Base-by-base conservation (phyloP, 2,329 filamentous ascomycete species). In the Ascochyta clinopodiicola region DNA sequence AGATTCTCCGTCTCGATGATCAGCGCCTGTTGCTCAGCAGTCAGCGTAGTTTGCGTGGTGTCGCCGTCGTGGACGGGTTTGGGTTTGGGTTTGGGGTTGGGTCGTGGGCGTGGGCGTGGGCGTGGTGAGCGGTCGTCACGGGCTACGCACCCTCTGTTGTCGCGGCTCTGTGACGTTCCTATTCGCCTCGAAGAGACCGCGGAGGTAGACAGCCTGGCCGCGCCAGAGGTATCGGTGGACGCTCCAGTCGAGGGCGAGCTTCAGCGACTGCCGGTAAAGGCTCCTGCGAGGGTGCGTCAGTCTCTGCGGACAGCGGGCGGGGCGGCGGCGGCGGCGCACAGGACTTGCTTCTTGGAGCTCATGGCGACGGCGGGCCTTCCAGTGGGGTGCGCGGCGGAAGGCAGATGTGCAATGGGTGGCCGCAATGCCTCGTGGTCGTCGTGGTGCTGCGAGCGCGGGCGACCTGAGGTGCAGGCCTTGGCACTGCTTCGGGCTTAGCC, bases 121-220 rank as follows among this genome's bases (percentile, higher is more conserved):
- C 17, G 17, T 47, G 35, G 34, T 21, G 24, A 39, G 19, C 19
- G 32, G 49, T 32, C 21, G 15, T n/a, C 15, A 12, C 10, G 29
- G 46, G 43, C 27, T 40, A 53, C 82, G 61, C 84, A 96, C 94
- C 79, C 88, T 88, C 79, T 94, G 90, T 79, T 93, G 90, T 77
- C 92, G 86, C 32, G 91, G 91, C 73, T 97, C 91, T 54, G 85
- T 86, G 57, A 98, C 82, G 74, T 92, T 82, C 75, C 87, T 91
- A 78, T 99, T 98, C 54, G 92, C 92, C 76, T 99, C 95, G 74
- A 98, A 99, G 13, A 98, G 84, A 34, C 90, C 92, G 69, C 95
- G 89, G 70, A 99, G 96, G 77, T 99, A 98, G 61, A 98, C 81
- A 29, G 95, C 95, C 78, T 98, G 95, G 60, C 94, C 93, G 69